Conservation (phyloP, 495 filamentous ascomycete genomes). For the Penicillium odoratum region DNA sequence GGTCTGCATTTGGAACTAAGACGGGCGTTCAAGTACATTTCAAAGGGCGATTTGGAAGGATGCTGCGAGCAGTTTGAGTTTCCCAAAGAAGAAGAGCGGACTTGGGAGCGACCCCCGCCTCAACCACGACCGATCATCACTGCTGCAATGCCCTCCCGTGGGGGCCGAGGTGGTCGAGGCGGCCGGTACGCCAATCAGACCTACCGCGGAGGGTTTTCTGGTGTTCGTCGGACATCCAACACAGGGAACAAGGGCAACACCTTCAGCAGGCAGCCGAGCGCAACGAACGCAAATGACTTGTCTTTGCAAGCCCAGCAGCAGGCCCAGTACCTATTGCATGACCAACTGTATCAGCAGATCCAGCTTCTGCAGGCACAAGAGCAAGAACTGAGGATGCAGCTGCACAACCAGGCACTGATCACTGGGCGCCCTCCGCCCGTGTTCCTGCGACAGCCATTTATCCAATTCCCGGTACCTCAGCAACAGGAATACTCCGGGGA, state of each 20-base stretch:
- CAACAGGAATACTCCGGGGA: slow-evolving; percentile 40
- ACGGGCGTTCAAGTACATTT: slow-evolving; percentile 78
- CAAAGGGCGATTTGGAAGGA: slow-evolving; percentile 70
- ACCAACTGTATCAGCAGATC: slow-evolving; percentile 63
- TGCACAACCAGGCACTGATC: slow-evolving; percentile 58
- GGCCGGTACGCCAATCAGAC: slow-evolving; percentile 47
- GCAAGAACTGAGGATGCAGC: slow-evolving; percentile 59
- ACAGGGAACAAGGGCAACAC: slow-evolving; percentile 43
- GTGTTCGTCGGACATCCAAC: slow-evolving; percentile 57
- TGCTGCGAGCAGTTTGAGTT: slow-evolving; percentile 85
- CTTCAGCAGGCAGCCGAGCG: slow-evolving; percentile 38
- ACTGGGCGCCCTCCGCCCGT: slow-evolving; percentile 51
- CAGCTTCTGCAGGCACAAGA: slow-evolving; percentile 66
- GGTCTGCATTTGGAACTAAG: slow-evolving; percentile 89
- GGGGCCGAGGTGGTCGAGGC: slow-evolving; percentile 57
- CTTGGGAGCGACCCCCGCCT: slow-evolving; percentile 69
- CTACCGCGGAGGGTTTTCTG: slow-evolving; percentile 38
- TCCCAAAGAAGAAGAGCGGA: slow-evolving; percentile 77
- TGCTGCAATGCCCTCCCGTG: slow-evolving; percentile 47
- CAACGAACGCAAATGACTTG: slow-evolving; percentile 38
- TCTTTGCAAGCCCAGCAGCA: slow-evolving; percentile 50
- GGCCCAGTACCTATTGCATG: slow-evolving; percentile 54
- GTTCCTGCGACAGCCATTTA: slow-evolving; percentile 48
- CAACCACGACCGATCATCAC: slow-evolving; percentile 61
- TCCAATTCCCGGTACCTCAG: slow-evolving; percentile 44